Base-by-base conservation (phyloP, 306 rosid species). In the Lathyrus sativus region DNA sequence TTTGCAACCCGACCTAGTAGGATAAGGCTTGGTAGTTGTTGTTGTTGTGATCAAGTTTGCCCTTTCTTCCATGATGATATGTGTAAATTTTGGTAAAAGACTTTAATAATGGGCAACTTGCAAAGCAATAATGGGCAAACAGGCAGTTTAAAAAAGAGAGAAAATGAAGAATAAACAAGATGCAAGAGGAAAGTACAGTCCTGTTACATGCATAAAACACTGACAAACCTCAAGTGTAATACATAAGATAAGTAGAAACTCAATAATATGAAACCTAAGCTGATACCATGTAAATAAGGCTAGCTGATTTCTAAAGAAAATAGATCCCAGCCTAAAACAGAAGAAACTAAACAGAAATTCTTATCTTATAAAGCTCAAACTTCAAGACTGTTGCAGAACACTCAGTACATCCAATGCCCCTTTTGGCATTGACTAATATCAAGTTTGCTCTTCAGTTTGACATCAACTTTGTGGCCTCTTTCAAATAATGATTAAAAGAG, bases 391-490 rank as follows among this genome's bases (percentile, higher is more conserved):
- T 82, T 31, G 88, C 98, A 87, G 73, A 82, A 79, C 82, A 51
- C 45, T 83, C 67, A 77, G 82, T 84, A 74, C 69, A 63, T 74
- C 76, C 83, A 77, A 39, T 77, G 79, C 86, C 67, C 73, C 80
- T 85, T 69, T 75, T 48, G 72, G 79, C 73, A 76, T 70, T 56
- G 81, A 62, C 80, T 49, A 81, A 82, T 74, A 86, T 71, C 83
- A 73, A 73, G 83, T 81, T 74, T 56, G 92, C 88, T 54, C 68
- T 69, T 78, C 76, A 62, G 76, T 89, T 81, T 87, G 45, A 95
- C 98, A 89, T 84, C 96, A 68, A 82, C 51, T 50, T 45, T 70
- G 92, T 84, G 95, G 65, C 98, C 96, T 78, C 85, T 55, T 77
- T 65, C 85, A 86, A 92, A 89, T 74, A 76, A 81, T 55, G 79